A percentile compares a stretch with the other conserved stretches of the same genome.
These are phyloP conservation scores for Salvia miltiorrhiza DNA, from an alignment of 257 asterid species.

Conservation along the genomic window DNA sequence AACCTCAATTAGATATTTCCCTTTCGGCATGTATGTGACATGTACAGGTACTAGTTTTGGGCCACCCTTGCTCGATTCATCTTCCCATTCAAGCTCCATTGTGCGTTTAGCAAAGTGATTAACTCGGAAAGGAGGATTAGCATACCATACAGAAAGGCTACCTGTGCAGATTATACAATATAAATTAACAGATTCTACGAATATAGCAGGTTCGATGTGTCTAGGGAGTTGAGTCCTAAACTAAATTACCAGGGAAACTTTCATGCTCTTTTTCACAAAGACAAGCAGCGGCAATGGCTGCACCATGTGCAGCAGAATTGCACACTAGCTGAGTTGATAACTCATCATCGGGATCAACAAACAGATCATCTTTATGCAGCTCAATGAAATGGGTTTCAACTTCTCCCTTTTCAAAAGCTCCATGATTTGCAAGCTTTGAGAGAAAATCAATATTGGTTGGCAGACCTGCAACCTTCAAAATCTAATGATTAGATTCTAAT, in stretches of 20 bases:
- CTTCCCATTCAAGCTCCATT: slow-evolving; percentile 78
- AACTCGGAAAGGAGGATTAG: slow-evolving; percentile 82
- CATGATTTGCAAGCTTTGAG: slow-evolving; percentile 68
- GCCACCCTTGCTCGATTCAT: slow-evolving; percentile 48
- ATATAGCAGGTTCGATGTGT: slow-evolving; percentile 3
- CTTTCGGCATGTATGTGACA: slow-evolving; percentile 51
- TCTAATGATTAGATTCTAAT: slow-evolving; percentile 20
- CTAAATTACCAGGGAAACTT: slow-evolving; percentile 54
- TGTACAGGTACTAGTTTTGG: slow-evolving; percentile 37
- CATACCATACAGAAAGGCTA: slow-evolving; percentile 66
- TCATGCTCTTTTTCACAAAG: slow-evolving; percentile 57
- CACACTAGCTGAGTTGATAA: slow-evolving; percentile 39
- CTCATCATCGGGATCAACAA: slow-evolving; percentile 44
- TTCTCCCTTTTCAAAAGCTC: slow-evolving; percentile 76
- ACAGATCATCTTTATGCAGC: slow-evolving; percentile 67
- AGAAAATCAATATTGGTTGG: slow-evolving; percentile 96
- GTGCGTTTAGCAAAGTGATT: slow-evolving; percentile 51
- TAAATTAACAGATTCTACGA: slow-evolving; percentile 5
- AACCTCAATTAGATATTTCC: slow-evolving; percentile 80
- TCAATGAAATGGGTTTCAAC: slow-evolving; percentile 97
- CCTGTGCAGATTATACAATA: slow-evolving; percentile 44
- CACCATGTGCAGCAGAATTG: slow-evolving; percentile 49
- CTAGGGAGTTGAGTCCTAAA: slow-evolving; percentile 2
- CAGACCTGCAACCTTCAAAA: slow-evolving; percentile 88
- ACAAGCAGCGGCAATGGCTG: slow-evolving; percentile 81